Base-by-base conservation (phyloP, 169 alveolate species). In the Plasmodium fragile region DNA sequence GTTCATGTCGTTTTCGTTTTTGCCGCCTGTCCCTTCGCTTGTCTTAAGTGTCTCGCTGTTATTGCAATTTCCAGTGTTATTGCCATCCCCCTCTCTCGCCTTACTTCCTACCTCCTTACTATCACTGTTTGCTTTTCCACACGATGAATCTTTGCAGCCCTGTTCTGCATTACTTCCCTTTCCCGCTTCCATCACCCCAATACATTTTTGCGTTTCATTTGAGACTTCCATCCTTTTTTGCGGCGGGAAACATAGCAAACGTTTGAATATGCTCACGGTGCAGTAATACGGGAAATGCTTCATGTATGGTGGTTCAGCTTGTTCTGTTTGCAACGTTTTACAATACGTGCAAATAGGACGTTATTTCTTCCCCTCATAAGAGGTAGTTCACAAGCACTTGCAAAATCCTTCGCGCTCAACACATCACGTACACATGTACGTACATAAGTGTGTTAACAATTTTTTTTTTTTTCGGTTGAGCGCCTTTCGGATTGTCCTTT, bases 341-440 rank as follows among this genome's bases (percentile, higher is more conserved):
- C 75, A 65, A 34, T 65, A 25, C 18, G 10, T 28, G 22, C 75
- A 65, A 7, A n/a, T 59, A 7, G 18, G 10, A 65, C 39, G 30
- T 22, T 13, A 25, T 65, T 65, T 65, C n/a, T 65, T 65, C 75
- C n/a, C 75, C 16, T 65, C 75, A 65, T 28, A 65, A 65, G 41
- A 22, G 30, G 13, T 22, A 65, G 39, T 18, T 65, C 36, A 65
- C 36, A 65, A 65, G 36, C 30, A 65, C 36, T 65, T 65, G 75
- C 30, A 65, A 28, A 65, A 65, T 22, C 30, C n/a, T 65, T 18
- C 11, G 10, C 13, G 4, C 75, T 22, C 36, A 65, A 65, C 36
- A 65, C 75, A 65, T 65, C 36, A 65, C 75, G 36, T 65, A 65
- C 75, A 65, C 73, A 59, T 59, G 73, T 59, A 59, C 73, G 73